Evolutionary conservation across 352 stramenopile genomes (phyloP), one percentile per base, ranked within the genome.

Genomic region (Phytophthora aleatoria): DNA sequence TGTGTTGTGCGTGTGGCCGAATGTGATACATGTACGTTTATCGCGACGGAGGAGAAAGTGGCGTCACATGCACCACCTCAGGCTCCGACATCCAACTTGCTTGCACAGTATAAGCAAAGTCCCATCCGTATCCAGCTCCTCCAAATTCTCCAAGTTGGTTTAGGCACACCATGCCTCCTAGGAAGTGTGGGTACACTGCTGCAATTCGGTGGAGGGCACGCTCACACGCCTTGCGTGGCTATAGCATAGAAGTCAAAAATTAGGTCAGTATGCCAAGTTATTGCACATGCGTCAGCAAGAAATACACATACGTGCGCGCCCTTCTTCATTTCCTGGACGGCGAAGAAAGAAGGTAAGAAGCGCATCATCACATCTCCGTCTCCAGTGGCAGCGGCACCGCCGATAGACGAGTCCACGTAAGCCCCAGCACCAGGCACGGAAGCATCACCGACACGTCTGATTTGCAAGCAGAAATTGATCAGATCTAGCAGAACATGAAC

Each of bases 311-410:
- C 87, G 53, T 94, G 87, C 1, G 85, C 47, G 27, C 85, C 87
- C 20, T 56, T 77, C 16, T 71, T 85, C 87, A 95, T 95, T 54
- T 94, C 83, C 53, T 92, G 80, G 0, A 95, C 87, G 0, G 87
- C 87, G 35, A 89, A 79, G 64, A 90, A 95, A 13, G 91, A 85
- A 5, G 90, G 91, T 31, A 96, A 45, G 62, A 97, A 97, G 10
- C 90, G 86, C 90, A 97, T 96, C 89, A 97, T 97, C 28, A 97
- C 68, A 64, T 97, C 91, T 26, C 90, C 91, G 56, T 97, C 90
- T 52, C 90, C 90, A 3, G 91, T 97, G 7, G 87, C 87, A 16
- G 90, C 91, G 28, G 87, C 87, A 30, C 87, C 90, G 1, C 91
- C 91, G 9, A 93, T 78, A 12, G 70, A 62, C 20, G 78, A 91